Base-by-base conservation (phyloP, 257 asterid species). In the Pogostemon cablin region DNA sequence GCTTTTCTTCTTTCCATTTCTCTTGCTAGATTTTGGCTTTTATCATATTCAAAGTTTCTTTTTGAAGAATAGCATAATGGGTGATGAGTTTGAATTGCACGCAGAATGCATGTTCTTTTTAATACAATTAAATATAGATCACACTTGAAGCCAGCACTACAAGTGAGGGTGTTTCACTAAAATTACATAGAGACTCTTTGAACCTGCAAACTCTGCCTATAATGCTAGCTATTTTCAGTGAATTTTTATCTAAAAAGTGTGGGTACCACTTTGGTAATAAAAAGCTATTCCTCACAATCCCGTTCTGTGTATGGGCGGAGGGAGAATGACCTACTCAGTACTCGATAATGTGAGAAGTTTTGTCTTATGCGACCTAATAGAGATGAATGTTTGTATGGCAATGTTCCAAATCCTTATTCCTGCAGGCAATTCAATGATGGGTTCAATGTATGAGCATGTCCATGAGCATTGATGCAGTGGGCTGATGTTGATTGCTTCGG, bases 401-500 rank as follows among this genome's bases (percentile, higher is more conserved):
- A 12, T 11, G 7, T 32, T 65, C 63, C 49, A 47, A 10, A 53
- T n/a, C 40, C 15, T 59, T 63, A 59, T 56, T 65, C 41, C 49
- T 15, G 8, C 5, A 77, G 79, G 75, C 87, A 86, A 60, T 63
- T 39, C 20, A 81, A 42, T 17, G 47, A n/a, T 68, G 85, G 84
- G 17, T 32, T 65, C 61, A 38, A 5, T 12, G 61, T 49, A 59
- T 43, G 69, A 46, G 79, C 78, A 6, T 0, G 67, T 59, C 79
- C 88, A 1, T 81, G 79, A 40, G 81, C 90, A 60, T 83, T 79
- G 67, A 46, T 59, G 81, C 87, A 83, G 54, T 9, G 15, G 9
- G 77, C 69, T 0, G 63, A 47, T 17, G 74, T 15, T 11, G 68
- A 6, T 34, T 8, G 43, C 9, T 67, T n/a, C 20, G 82, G n/a